Base-by-base conservation (phyloP, 75 land plant genomes). In the Picea glauca region DNA sequence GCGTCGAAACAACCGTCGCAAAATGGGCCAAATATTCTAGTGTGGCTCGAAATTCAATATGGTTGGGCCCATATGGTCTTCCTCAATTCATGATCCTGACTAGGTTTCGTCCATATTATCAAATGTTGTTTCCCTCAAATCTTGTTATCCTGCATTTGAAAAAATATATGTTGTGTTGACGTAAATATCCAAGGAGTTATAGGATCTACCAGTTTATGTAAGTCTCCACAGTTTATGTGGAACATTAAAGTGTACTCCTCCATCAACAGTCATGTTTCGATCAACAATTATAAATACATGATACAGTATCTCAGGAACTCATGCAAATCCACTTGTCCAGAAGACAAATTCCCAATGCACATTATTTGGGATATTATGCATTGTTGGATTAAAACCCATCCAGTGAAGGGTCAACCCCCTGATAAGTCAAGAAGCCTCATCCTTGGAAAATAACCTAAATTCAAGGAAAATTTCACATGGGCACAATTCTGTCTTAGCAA, bases 301-400 rank as follows among this genome's bases (percentile, higher is more conserved):
- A 75, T 98, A 91, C 79, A 88, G 91, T 15, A 88, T 95, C 54
- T 98, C 99, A 11, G 96, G 99, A 14, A 91, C 90, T 67, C 99
- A 98, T 87, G 93, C 94, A 40, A 89, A 83, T 76, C 98, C 98
- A 5, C 65, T 95, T 73, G 99, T 93, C 12, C 75, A 95, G 59
- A 98, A 98, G 78, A 86, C 99, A 14, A 91, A 98, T 88, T 98
- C 33, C 96, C 98, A 4, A 90, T 93, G 98, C 87, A 88, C 79
- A 96, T 95, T 30, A 88, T 98, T 62, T 98, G 99, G 99, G 99
- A 98, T 76, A 98, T 98, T 32, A 98, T 98, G 99, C 99, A 98
- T 17, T 95, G 99, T 79, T 98, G 99, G 99, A 95, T 98, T 4
- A 93, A 93, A 66, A 85, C 79, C 74, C 98, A 98, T 81, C 99